Evolutionary conservation across 2,329 filamentous ascomycete species (phyloP), one percentile per base, ranked within the genome.

Genomic region (Epichloe hybrida): DNA sequence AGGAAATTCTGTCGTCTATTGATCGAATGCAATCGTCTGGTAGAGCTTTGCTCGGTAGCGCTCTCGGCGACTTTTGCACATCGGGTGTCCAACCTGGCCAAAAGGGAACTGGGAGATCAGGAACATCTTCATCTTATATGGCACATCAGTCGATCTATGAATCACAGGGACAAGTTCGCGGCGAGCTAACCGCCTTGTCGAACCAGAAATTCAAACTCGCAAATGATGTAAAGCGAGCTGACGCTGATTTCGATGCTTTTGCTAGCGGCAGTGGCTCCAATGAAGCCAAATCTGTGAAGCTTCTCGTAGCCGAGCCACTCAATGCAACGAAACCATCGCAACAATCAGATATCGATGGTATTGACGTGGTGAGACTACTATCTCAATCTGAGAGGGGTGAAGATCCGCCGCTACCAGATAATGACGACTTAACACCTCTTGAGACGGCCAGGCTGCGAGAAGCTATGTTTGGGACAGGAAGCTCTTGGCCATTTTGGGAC

Each of bases 351-450:
- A 57, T 57, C 40, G 54, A 62, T 47, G 62, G 64, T 23, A 57
- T 56, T 50, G 54, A 55, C 7, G 70, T 74, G 6, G 61, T 68
- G 8, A 55, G 59, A 15, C 58, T 74, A 3, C 59, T 74, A 15
- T 63, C 63, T 7, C 54, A 56, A 17, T 55, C 59, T 12, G 59
- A 61, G 6, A 50, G 52, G 36, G 54, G 53, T 50, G 56, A 56
- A 11, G 55, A 59, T 21, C 43, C 41, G 21, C 49, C 55, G 8
- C 53, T 61, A 4, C 58, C 63, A 20, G 54, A 58, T 2, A 49
- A 53, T 7, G 50, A 57, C 12, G 58, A 61, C n/a, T 41, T 66
- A 9, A 59, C 62, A 13, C 55, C 59, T 13, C 56, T 57, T 17
- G 67, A 68, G 46, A 52, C 60, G 20, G 57, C 51, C 5, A 66